Evolutionary conservation across 2,329 filamentous ascomycete genomes (phyloP), one percentile per base, ranked within the genome.

Genomic region (Colletotrichum godetiae): DNA sequence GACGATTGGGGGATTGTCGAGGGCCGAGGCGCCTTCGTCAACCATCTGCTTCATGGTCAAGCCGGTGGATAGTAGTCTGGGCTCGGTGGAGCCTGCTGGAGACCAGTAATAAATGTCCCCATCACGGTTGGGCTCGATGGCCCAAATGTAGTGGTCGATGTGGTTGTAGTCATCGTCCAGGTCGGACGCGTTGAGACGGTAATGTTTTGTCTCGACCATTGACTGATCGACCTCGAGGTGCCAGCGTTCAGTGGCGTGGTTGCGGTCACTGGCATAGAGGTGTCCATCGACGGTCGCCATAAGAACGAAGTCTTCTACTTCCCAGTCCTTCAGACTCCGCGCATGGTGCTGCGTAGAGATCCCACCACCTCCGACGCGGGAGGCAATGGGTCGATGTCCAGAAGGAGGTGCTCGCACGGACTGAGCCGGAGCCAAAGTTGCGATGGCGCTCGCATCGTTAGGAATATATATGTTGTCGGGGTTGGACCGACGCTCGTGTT

Each of bases 251-350:
- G 92, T 89, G 78, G 97, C 97, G 65, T 93, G 97, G 81, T 92
- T 93, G 79, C 97, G 91, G 86, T 98, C 95, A 83, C 92, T 92
- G 82, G 96, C 95, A 86, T 98, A 94, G 80, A 98, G 91, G 82
- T 95, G 94, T 89, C 97, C 97, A 89, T 98, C 95, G 91, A 98
- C 94, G 90, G 97, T 98, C 94, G 97, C 96, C 93, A 99, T 89
- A 88, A 99, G 94, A 87, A 98, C 94, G 91, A 98, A 97, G 89
- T 98, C 95, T 94, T 98, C 96, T 87, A 98, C 95, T 93, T 98
- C 95, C 96, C 96, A 98, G 87, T 98, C 96, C 91, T 95, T 93
- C 90, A 98, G 89, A 89, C 93, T 97, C 92, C 96, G 95, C 95
- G 95, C 96, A 93, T 89, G 89, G 83, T 94, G 93, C 92, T 92